A percentile compares a stretch with the other conserved stretches of the same genome.
Evolutionary conservation across 495 filamentous ascomycete genomes (phyloP).

Genomic region (Lophiostoma macrostomum): DNA sequence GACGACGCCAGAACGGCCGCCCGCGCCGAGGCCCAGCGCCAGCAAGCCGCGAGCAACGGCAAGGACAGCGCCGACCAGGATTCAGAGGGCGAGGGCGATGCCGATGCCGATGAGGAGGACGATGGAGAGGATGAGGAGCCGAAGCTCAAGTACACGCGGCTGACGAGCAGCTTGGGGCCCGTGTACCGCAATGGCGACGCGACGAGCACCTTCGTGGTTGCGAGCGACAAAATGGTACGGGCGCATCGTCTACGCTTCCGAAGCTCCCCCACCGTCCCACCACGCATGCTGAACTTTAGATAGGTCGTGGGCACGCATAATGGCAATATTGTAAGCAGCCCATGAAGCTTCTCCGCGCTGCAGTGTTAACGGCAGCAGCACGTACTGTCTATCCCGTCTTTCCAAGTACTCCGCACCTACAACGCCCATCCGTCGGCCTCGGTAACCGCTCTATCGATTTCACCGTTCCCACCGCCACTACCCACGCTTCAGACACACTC

Average conservation of each 20-base stretch:
- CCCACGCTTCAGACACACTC: constrained; percentile 56
- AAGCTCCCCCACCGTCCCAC: neutral
- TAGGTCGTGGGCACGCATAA: constrained; percentile 95
- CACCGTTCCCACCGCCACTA: constrained; percentile 78
- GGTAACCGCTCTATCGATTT: constrained; percentile 83
- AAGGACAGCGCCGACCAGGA: constrained; percentile 14
- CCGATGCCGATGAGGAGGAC: constrained; percentile 54
- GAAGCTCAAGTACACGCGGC: constrained; percentile 81
- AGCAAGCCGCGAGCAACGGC: constrained; percentile 18
- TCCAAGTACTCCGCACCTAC: constrained; percentile 77
- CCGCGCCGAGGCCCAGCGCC: constrained; percentile 16
- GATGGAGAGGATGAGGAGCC: constrained; percentile 97
- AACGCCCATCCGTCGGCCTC: constrained; percentile 82
- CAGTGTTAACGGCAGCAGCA: constrained; percentile 54
- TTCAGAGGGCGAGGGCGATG: constrained; percentile 21
- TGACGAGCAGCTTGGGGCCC: constrained; percentile 73
- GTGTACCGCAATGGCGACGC: constrained; percentile 94
- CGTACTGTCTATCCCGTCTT: constrained; percentile 74
- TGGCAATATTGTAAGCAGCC: constrained; percentile 79
- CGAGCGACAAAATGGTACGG: constrained; percentile 94
- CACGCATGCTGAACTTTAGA: constrained; percentile 27
- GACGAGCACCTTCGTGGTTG: constrained; percentile 82
- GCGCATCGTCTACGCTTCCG: constrained; percentile 6
- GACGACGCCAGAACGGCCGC: constrained; percentile 11
- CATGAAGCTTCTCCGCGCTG: neutral